Base-by-base conservation (phyloP, 2,329 filamentous ascomycete species). In the Thielaviopsis punctulata region DNA sequence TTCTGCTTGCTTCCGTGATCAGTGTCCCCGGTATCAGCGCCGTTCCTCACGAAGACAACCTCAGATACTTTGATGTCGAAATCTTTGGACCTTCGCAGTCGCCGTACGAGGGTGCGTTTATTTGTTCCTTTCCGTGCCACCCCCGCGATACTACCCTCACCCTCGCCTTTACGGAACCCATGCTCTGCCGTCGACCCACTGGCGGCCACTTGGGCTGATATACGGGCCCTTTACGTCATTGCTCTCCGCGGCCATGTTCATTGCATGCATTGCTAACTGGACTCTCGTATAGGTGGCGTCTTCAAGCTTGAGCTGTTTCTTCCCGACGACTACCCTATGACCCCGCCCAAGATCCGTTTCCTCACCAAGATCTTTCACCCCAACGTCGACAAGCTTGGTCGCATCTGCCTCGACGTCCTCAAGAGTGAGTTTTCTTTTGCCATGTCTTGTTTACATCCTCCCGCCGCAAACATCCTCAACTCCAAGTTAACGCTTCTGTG, bases 311-410 rank as follows among this genome's bases (percentile, higher is more conserved):
- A 98, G 68, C 80, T 98, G 19, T 98, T 98, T 67, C 77, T 98
- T 22, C 93, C 93, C 45, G 92, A 98, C 63, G 92, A 98, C 71
- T 98, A 98, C 66, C 92, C 92, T 43, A 98, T 98, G 92, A 95
- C 88, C 30, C 90, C 92, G 51, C 92, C 92, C 45, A 95, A 95
- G 74, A 95, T 98, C 63, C 86, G 92, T 52, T 98, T 98, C 69
- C 75, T 98, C 49, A 98, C 93, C 61, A 95, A 95, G 71, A 96
- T 98, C 67, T 98, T 96, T 69, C 93, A 98, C 66, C 92, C 92
- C 50, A 98, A 98, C 66, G 95, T 98, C 60, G 92, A 98, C 66
- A 93, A 93, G 69, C 79, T 98, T 2, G 92, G 92, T 56, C 84
- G 92, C 56, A 98, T 98, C 68, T 98, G 93, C 65, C 72, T 98